Percentiles rank a stretch among this genome's conserved stretches.
Evolutionary conservation across 805 yeast genomes (phyloP).

Genomic region (Sugiyamaella valdiviana): DNA sequence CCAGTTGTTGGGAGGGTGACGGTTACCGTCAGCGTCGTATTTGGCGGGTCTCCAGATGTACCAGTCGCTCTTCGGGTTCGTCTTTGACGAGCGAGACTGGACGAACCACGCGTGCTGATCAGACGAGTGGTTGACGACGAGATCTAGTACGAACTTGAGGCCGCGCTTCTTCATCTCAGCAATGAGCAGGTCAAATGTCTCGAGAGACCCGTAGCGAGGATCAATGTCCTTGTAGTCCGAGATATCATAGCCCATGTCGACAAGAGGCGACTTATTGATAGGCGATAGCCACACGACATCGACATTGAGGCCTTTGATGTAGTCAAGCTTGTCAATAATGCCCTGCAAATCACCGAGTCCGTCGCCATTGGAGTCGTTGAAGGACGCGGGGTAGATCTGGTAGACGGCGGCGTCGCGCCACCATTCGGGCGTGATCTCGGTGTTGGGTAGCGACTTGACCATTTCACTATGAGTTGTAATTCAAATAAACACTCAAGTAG

Average conservation of each 20-base stretch:
- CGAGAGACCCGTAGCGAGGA: conserved; percentile 48
- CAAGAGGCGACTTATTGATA: conserved; percentile 52
- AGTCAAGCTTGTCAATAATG: conserved; percentile 45
- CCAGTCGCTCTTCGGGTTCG: conserved; percentile 56
- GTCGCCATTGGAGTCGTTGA: conserved; percentile 52
- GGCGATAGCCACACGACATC: conserved; percentile 55
- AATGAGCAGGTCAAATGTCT: conserved; percentile 46
- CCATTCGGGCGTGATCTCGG: conserved; percentile 35
- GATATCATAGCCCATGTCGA: conserved; percentile 60
- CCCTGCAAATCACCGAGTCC: conserved; percentile 55
- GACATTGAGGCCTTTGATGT: conserved; percentile 43
- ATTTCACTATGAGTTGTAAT: too few relatives aligned
- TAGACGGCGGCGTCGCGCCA: conserved; percentile 54
- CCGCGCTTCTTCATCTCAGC: conserved; percentile 43
- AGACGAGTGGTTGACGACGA: conserved; percentile 56
- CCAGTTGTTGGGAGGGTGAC: conserved; percentile 57
- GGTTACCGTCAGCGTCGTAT: conserved; percentile 42
- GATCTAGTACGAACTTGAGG: conserved; percentile 47
- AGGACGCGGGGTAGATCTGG: conserved; percentile 58
- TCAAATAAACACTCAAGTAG: not conserved
- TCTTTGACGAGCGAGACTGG: conserved; percentile 45
- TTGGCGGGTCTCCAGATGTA: conserved; percentile 51
- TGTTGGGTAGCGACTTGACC: not conserved
- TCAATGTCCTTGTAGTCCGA: conserved; percentile 48
- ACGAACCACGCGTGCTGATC: conserved; percentile 53